These are phyloP conservation scores for Xylaria palmicola DNA, from an alignment of 495 filamentous ascomycete genomes.

Conservation along the genomic window DNA sequence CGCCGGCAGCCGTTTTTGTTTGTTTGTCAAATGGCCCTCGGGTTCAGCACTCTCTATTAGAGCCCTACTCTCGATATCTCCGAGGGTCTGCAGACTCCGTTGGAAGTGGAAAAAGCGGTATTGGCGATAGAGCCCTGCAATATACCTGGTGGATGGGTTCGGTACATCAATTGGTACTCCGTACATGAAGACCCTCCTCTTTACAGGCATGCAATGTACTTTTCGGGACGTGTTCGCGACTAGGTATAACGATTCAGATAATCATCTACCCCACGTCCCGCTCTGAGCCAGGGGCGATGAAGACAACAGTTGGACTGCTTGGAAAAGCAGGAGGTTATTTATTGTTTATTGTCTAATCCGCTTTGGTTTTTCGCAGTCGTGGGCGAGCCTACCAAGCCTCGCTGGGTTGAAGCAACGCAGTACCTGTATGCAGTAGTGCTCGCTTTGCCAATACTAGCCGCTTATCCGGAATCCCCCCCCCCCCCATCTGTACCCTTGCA, in stretches of 20 bases:
- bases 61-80: neutral
- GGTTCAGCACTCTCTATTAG: neutral
- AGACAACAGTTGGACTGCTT: neutral
- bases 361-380: neutral
- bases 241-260: neutral
- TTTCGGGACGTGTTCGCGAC: neutral
- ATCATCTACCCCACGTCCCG: neutral
- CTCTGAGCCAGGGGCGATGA: neutral
- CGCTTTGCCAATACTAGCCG: neutral
- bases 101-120: neutral
- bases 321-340: neutral
- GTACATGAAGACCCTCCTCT: neutral
- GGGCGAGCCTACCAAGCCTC: neutral
- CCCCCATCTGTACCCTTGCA: neutral
- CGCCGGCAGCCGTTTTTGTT: no score
- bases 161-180: neutral
- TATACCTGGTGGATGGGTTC: neutral
- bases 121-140: neutral
- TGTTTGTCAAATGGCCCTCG: neutral
- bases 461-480: neutral
- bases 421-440: neutral
- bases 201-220: neutral
- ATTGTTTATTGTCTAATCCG: neutral
- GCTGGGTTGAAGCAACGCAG: neutral
- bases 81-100: neutral